Conservation (phyloP, 2,329 filamentous ascomycete genomes). For the Ceratocystis harringtonii region DNA sequence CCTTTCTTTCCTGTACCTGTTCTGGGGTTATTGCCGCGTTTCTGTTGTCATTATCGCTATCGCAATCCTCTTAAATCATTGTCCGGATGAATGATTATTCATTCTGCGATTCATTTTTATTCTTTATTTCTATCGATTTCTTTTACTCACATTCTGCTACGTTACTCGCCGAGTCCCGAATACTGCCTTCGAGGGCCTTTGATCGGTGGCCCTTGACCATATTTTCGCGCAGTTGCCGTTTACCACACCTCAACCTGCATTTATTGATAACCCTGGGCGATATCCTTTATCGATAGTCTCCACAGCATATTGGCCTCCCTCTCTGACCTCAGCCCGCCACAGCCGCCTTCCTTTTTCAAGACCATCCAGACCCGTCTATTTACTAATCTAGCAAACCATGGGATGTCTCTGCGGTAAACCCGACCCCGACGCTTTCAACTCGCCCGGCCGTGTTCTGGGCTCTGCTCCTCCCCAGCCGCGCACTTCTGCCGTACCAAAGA, state of each 20-base stretch:
- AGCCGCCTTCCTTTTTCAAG: not conserved
- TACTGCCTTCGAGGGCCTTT: not conserved
- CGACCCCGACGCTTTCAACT: constrained; percentile 50
- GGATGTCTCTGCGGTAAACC: constrained; percentile 75
- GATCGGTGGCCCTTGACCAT: not conserved
- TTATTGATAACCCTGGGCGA: too few relatives aligned
- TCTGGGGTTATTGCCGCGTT: not conserved
- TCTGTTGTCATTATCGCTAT: not conserved
- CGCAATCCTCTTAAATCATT: not conserved
- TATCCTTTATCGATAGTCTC: not conserved
- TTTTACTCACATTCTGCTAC: not conserved
- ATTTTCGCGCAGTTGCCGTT: not conserved
- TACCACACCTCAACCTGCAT: too few relatives aligned
- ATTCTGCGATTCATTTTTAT: not conserved
- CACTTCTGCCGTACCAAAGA: constrained; percentile 37
- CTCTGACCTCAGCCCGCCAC: not conserved
- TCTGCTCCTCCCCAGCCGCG: constrained; percentile 31
- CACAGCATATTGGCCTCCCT: not conserved
- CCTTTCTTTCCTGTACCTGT: not conserved
- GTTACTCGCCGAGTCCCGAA: not conserved
- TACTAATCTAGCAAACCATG: constrained; percentile 37
- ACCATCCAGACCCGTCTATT: not conserved
- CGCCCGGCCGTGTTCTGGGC: constrained; percentile 58
- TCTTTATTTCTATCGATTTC: not conserved
- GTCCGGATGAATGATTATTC: not conserved